Conservation (phyloP, 2,329 filamentous ascomycete species). For the Penicillium sp. region DNA sequence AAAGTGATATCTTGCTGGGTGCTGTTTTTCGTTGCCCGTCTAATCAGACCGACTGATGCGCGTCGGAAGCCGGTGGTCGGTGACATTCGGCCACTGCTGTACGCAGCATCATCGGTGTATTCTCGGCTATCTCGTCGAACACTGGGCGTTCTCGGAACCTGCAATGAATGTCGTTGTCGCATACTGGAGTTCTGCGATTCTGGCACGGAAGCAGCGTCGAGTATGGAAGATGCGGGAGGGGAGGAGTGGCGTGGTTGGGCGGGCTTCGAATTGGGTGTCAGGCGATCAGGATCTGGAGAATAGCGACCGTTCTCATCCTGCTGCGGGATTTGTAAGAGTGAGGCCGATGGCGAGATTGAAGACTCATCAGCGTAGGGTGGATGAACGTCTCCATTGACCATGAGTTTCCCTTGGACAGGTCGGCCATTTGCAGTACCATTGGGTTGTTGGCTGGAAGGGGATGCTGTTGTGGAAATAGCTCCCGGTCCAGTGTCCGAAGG, state of each 20-base stretch:
- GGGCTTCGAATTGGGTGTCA: slow-evolving; percentile 29
- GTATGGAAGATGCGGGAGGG: slow-evolving; percentile 55
- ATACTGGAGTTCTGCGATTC: slow-evolving; percentile 60
- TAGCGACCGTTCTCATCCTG: slow-evolving; percentile 34
- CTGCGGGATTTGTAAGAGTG: slow-evolving; percentile 36
- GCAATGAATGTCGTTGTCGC: slow-evolving; percentile 82
- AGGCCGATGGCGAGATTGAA: slow-evolving; percentile 29
- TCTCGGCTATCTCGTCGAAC: slow-evolving; percentile 66
- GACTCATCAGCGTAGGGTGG: slow-evolving; percentile 35
- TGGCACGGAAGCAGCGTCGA: slow-evolving; percentile 54
- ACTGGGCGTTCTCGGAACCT: slow-evolving; percentile 72
- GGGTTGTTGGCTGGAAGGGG: slow-evolving; percentile 27
- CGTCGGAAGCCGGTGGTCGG: slow-evolving; percentile 67
- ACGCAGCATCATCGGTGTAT: slow-evolving; percentile 62
- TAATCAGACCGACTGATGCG: slow-evolving; percentile 77
- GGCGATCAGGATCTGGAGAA: slow-evolving; percentile 33
- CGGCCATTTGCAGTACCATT: slow-evolving; percentile 29
- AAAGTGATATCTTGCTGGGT: slow-evolving; percentile 79
- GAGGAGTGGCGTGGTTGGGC: slow-evolving; percentile 42
- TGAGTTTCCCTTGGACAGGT: slow-evolving; percentile 26
- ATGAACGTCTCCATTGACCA: slow-evolving; percentile 35
- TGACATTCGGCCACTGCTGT: slow-evolving; percentile 77
- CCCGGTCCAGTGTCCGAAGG: slow-evolving; percentile 31
- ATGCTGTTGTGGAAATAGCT: slow-evolving; percentile 27
- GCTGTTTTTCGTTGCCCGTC: slow-evolving; percentile 80